These are phyloP conservation scores for Umbelopsis isabellina DNA, from an alignment of 192 early-diverging fungal genomes.

Conservation along the genomic window DNA sequence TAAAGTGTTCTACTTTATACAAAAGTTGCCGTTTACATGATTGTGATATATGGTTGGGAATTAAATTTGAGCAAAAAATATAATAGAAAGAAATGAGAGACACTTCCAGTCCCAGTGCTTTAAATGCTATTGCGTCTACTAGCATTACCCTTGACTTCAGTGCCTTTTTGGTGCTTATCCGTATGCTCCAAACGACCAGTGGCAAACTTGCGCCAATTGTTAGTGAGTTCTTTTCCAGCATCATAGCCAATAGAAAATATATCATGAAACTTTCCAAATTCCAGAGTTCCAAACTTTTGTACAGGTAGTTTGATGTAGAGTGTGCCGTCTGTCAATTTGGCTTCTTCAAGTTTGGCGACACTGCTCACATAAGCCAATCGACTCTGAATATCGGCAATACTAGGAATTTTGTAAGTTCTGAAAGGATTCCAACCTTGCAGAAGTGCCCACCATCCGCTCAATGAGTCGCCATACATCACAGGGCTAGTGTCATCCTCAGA, in stretches of 20 bases:
- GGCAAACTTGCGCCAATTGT: conserved; percentile 73
- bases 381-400: conserved; percentile 92
- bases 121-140: conserved; percentile 39
- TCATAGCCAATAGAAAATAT: conserved; percentile 87
- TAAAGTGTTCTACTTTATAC: too few relatives aligned
- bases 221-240: conserved; percentile 76
- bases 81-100: background rate
- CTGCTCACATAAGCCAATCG: conserved; percentile 91
- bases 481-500: conserved; percentile 92
- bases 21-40: too few relatives aligned
- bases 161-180: conserved; percentile 27
- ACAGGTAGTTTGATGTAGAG: conserved; percentile 91
- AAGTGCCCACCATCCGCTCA: conserved; percentile 93
- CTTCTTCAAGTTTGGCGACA: conserved; percentile 87
- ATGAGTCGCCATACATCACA: conserved; percentile 86
- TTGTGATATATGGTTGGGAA: too few relatives aligned
- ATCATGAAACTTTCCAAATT: conserved; percentile 91
- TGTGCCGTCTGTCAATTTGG: conserved; percentile 78
- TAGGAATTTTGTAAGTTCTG: conserved; percentile 74
- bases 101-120: background rate
- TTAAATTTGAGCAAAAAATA: background rate
- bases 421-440: conserved; percentile 85
- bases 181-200: conserved; percentile 37
- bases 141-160: conserved; percentile 41
- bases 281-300: conserved; percentile 80